These are phyloP conservation scores for Rhodamnia argentea DNA, from an alignment of 345 rosid genomes.

Conservation along the genomic window DNA sequence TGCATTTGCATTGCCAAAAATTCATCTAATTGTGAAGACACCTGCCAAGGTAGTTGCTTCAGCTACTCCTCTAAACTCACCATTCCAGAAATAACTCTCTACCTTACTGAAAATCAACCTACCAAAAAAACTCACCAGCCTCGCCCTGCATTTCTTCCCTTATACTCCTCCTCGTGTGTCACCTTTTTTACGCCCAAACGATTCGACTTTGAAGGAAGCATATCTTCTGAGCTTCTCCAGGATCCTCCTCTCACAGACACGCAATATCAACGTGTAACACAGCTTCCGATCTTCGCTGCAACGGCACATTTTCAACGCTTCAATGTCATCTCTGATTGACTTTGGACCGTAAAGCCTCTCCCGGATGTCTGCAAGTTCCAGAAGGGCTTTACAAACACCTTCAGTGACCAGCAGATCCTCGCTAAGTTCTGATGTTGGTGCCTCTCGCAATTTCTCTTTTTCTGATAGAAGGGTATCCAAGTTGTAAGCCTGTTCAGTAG, in stretches of 20 bases:
- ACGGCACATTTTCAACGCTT: conserved; percentile 21
- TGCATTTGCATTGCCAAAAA: background rate
- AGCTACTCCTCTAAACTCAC: background rate
- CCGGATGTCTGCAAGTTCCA: conserved; percentile 51
- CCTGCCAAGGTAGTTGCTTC: background rate
- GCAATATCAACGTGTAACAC: conserved; percentile 48
- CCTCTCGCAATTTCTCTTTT: conserved; percentile 14
- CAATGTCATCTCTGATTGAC: conserved; percentile 37
- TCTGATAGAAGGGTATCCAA: conserved; percentile 20
- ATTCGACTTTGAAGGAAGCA: conserved; percentile 4
- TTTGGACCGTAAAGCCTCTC: conserved; percentile 45
- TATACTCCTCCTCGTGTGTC: conserved; percentile 11
- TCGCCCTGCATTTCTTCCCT: background rate
- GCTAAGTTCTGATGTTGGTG: conserved; percentile 19
- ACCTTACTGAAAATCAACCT: background rate
- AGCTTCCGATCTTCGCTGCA: conserved; percentile 37
- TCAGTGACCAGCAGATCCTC: conserved; percentile 41
- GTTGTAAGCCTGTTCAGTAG: conserved; percentile 15
- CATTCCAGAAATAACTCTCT: background rate
- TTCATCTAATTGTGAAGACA: background rate
- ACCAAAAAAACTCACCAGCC: background rate
- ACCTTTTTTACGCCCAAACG: background rate
- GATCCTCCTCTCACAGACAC: conserved; percentile 66
- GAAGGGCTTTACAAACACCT: conserved; percentile 51
- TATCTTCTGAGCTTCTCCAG: conserved; percentile 50